phyloP scores from a whole-genome alignment of 2,329 filamentous ascomycete species.

The Trichoderma endophyticum region DNA sequence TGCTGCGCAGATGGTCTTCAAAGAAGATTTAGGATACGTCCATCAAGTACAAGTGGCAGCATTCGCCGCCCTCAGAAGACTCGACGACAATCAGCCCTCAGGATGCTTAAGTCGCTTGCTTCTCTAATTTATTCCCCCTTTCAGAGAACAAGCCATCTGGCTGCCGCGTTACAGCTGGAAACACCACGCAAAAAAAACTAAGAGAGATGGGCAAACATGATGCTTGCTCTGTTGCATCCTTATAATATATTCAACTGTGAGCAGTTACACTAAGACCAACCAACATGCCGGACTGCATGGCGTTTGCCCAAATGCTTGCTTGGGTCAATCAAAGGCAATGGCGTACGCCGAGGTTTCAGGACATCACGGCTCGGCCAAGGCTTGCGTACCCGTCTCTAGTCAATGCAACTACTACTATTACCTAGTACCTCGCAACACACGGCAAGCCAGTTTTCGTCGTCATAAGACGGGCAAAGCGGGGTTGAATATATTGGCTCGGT shows the following conservation, averaged over 20 bases:
- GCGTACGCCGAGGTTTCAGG: background rate
- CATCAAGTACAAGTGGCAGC: background rate
- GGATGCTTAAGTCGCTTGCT: background rate
- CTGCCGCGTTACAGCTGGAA: background rate
- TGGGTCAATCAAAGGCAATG: background rate
- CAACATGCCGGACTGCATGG: background rate
- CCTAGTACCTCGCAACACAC: background rate
- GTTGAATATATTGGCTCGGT: background rate
- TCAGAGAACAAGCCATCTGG: background rate
- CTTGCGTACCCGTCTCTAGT: background rate
- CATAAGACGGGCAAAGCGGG: conserved; percentile 6
- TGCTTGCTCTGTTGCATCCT: background rate
- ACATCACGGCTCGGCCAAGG: background rate
- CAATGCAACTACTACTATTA: background rate
- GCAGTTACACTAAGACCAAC: background rate
- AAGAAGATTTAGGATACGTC: background rate
- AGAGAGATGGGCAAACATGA: background rate
- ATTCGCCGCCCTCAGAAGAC: background rate
- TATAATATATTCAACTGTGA: background rate
- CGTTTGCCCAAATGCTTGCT: background rate
- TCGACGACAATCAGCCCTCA: background rate
- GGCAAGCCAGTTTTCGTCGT: background rate
- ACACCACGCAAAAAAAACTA: background rate
- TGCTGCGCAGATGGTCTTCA: background rate
- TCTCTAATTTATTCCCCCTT: background rate